Evolutionary conservation across 495 filamentous ascomycete species (phyloP).

Genomic region (Aspergillus panamensis): DNA sequence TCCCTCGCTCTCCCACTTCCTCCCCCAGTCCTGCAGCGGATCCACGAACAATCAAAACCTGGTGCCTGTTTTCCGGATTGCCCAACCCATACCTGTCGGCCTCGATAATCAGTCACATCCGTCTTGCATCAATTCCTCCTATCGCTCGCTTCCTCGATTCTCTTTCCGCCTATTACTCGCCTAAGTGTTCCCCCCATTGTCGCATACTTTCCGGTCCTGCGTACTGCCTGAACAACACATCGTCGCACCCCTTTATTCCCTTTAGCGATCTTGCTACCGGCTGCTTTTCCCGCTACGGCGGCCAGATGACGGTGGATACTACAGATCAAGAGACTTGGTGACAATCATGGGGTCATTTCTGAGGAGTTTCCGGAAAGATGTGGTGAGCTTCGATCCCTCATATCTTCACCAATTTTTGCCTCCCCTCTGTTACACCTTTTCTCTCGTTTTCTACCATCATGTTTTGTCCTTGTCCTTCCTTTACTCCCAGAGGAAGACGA

Average conservation of each 20-base stretch:
- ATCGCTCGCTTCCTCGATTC: background rate
- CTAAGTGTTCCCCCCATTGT: slow-evolving; percentile 4
- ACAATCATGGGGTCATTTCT: slow-evolving; percentile 45
- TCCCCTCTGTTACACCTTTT: background rate
- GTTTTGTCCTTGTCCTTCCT: background rate
- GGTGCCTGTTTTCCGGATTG: slow-evolving; percentile 5
- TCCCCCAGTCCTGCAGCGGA: slow-evolving; percentile 7
- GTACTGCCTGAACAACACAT: slow-evolving; percentile 11
- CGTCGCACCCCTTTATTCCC: slow-evolving; percentile 3
- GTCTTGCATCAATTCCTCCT: background rate
- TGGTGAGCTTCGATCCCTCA: slow-evolving; percentile 30
- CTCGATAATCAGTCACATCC: slow-evolving; percentile 4
- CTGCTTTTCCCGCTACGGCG: slow-evolving; percentile 19
- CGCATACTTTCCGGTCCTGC: slow-evolving; percentile 18
- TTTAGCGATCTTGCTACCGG: slow-evolving; percentile 16
- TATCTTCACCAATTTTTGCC: background rate
- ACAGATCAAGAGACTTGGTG: slow-evolving; percentile 24
- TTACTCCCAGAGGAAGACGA: background rate
- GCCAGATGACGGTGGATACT: slow-evolving; percentile 36
- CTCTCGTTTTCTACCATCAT: background rate
- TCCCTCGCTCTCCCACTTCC: slow-evolving; percentile 16
- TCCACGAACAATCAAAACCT: slow-evolving; percentile 17
- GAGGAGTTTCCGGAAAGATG: slow-evolving; percentile 40
- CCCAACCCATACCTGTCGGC: slow-evolving; percentile 13
- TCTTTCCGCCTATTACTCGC: slow-evolving; percentile 1